Evolutionary conservation across 371 early-diverging fungal species (phyloP), one percentile per base, ranked within the genome.

Genomic region (Saksenaea vasiformis): DNA sequence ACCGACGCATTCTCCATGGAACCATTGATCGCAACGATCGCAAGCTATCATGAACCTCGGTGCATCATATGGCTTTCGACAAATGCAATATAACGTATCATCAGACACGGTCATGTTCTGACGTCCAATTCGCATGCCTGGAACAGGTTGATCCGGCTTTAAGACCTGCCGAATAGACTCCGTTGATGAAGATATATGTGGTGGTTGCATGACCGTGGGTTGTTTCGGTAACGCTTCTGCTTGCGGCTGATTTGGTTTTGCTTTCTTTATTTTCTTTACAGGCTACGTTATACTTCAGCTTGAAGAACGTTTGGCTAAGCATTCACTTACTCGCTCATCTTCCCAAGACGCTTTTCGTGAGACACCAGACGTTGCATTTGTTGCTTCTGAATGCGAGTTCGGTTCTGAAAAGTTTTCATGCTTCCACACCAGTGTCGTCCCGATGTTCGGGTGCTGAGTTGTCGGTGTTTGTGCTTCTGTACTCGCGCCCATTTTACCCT

Each of bases 1-100:
- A 3, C 82, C 80, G 11, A 88, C 82, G 47, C 88, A 88, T 58
- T 85, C 86, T n/a, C 87, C 88, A 63, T 88, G 88, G 65, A 83
- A 88, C 88, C 88, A 88, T 31, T 82, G 82, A 58, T 85, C 86
- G 60, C 88, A 88, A 2, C 76, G 73, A 60, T 88, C 88, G 65
- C 88, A 88, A 0, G 82, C 84, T 68, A 88, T 86, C 87, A 87
- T 87, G 56, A 88, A 88, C n/a, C 82, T 71, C 22, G 51, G 51
- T 7, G 70, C 70, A 66, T 87, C 83, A 61, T 87, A 84, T 0
- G 77, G 76, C 35, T 77, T 77, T 19, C 76, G 77, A 62, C 88
- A 88, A 39, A 85, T 73, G 60, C 88, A 88, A 57, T 86, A 86
- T 10, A 84, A 64, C 0, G 59, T 66, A 22, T 67, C 62, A 47